phyloP scores from a whole-genome alignment of 768 basidiomycete genomes.

The Rhizopogon vulgaris region DNA sequence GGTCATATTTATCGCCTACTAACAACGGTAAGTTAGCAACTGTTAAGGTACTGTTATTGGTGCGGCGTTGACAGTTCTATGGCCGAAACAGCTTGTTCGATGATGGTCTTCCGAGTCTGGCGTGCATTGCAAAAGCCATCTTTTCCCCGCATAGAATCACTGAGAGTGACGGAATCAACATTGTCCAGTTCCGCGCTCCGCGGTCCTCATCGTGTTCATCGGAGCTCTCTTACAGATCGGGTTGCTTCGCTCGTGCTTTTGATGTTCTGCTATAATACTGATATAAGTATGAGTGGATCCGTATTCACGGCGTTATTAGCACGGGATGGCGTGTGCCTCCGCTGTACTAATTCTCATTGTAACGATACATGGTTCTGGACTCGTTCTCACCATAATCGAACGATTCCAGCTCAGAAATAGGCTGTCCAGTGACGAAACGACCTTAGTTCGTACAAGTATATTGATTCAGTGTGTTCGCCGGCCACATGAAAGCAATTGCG shows the following conservation, averaged over 20 bases:
- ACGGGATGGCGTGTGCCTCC: neutral
- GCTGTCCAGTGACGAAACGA: neutral
- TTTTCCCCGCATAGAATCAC: conserved; percentile 7
- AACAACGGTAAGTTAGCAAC: neutral
- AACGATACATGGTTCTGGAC: neutral
- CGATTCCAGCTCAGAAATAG: neutral
- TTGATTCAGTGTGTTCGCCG: neutral
- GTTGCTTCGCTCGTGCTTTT: neutral
- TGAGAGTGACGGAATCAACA: conserved; percentile 1
- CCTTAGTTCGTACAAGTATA: neutral
- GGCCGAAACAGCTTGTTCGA: conserved; percentile 3
- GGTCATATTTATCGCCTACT: neutral
- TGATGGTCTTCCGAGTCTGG: conserved; percentile 2
- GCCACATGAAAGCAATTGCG: neutral
- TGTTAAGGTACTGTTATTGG: neutral
- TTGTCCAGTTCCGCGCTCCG: conserved; percentile 10
- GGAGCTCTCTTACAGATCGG: neutral
- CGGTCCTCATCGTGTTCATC: conserved; percentile 6
- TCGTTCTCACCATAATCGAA: neutral
- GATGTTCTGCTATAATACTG: neutral
- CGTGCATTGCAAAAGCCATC: conserved; percentile 1
- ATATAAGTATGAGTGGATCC: neutral
- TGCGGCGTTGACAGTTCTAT: conserved; percentile 1
- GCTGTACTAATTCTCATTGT: neutral
- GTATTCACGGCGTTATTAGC: neutral